These are phyloP conservation scores for Cryptosporidium sp. DNA, from an alignment of 169 alveolate species.

Conservation along the genomic window DNA sequence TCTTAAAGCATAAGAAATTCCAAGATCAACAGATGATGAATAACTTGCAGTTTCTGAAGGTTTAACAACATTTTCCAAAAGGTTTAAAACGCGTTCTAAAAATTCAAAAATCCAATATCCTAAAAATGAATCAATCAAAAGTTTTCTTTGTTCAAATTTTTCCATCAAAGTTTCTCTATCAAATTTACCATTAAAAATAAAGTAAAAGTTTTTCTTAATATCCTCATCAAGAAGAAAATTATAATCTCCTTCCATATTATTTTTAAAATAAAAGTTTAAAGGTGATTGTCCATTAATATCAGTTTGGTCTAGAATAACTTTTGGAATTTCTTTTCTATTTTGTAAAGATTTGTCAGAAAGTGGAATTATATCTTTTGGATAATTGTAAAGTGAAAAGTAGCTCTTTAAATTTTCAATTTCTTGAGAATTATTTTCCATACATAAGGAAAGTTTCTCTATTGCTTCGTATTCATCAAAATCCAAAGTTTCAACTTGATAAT, in stretches of 20 bases:
- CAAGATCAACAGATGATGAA: constrained; percentile 61
- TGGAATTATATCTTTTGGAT: constrained; percentile 14
- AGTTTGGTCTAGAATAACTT: not conserved
- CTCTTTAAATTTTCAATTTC: not conserved
- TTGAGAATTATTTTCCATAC: not conserved
- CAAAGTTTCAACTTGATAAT: not conserved
- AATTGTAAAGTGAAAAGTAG: constrained; percentile 35
- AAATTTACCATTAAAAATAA: not conserved
- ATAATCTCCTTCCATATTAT: not conserved
- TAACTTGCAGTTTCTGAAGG: constrained; percentile 60
- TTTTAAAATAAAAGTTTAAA: constrained; percentile 8
- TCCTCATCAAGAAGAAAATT: not conserved
- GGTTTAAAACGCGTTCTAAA: constrained; percentile 26
- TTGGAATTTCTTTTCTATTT: constrained; percentile 19
- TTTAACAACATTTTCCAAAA: constrained; percentile 51
- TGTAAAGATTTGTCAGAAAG: constrained; percentile 24
- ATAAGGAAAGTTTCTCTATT: not conserved
- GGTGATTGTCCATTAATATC: constrained; percentile 37
- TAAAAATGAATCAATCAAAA: constrained; percentile 25
- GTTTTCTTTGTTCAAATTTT: constrained; percentile 15
- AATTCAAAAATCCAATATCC: constrained; percentile 37
- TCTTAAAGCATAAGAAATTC: constrained; percentile 55
- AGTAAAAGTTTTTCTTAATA: constrained; percentile 13
- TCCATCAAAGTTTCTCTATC: constrained; percentile 6
- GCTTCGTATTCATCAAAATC: constrained; percentile 30